phyloP scores from a whole-genome alignment of 192 early-diverging fungal species.

The Chytriomyces sp. region DNA sequence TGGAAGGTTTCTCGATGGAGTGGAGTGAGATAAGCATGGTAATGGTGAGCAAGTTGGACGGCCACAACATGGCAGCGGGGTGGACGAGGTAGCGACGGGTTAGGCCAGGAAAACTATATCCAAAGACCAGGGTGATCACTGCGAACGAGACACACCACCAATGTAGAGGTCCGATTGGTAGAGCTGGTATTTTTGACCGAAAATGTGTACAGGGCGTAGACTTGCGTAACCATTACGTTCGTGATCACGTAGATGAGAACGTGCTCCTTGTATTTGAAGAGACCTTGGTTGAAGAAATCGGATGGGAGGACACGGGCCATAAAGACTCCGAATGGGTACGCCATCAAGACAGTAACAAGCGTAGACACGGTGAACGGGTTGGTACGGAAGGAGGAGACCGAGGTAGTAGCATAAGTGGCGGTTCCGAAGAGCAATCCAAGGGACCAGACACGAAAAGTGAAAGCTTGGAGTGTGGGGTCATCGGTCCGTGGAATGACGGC shows the following conservation, averaged over 20 bases:
- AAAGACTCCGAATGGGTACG: slow-evolving; percentile 72
- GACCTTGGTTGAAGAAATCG: slow-evolving; percentile 70
- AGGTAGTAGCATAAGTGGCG: slow-evolving; percentile 9
- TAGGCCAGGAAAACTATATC: slow-evolving; percentile 69
- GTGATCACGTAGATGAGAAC: slow-evolving; percentile 76
- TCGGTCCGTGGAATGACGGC: slow-evolving; percentile 45
- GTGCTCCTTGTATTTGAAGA: slow-evolving; percentile 85
- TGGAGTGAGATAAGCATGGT: slow-evolving; percentile 82
- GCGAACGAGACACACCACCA: no score
- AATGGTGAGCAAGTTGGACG: slow-evolving; percentile 70
- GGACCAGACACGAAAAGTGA: slow-evolving; percentile 57
- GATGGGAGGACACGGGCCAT: slow-evolving; percentile 52
- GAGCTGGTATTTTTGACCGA: slow-evolving; percentile 26
- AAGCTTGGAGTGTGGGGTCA: slow-evolving; percentile 41
- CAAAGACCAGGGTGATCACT: no score
- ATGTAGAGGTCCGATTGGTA: background rate
- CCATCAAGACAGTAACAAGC: slow-evolving; percentile 71
- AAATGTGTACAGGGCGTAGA: slow-evolving; percentile 49
- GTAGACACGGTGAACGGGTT: slow-evolving; percentile 72
- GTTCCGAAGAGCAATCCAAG: slow-evolving; percentile 43
- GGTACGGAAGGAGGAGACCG: slow-evolving; percentile 80
- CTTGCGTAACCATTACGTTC: slow-evolving; percentile 60
- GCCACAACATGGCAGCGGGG: slow-evolving; percentile 87
- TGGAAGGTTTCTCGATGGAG: no score
- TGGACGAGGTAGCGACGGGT: slow-evolving; percentile 81